Evolutionary conservation across 2,329 filamentous ascomycete species (phyloP).

Genomic region (Aschersonia sp.): DNA sequence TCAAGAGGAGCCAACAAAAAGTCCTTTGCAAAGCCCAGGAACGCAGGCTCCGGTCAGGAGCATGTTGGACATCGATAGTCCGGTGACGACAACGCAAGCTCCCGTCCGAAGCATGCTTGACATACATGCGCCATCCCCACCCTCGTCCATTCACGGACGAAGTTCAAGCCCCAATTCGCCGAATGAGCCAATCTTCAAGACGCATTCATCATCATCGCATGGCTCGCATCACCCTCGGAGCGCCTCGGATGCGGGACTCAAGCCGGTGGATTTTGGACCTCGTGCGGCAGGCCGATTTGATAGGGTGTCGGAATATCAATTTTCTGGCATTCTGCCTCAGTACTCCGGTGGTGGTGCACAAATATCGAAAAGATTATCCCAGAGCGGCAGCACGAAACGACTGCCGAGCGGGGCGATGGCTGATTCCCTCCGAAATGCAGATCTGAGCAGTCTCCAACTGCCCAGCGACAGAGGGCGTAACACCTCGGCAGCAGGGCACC

Average conservation of each 20-base stretch:
- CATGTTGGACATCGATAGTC: slow-evolving; percentile 45
- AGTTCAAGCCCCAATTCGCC: slow-evolving; percentile 20
- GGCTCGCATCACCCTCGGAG: slow-evolving; percentile 28
- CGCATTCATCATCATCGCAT: slow-evolving; percentile 7
- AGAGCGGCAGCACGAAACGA: slow-evolving; percentile 13
- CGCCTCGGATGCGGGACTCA: slow-evolving; percentile 37
- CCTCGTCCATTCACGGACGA: slow-evolving; percentile 10
- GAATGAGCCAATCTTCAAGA: slow-evolving; percentile 9
- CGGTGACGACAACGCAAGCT: slow-evolving; percentile 20
- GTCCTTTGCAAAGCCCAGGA: slow-evolving; percentile 11
- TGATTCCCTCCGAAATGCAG: slow-evolving; percentile 37
- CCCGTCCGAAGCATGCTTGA: slow-evolving; percentile 39
- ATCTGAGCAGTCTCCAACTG: slow-evolving; percentile 33
- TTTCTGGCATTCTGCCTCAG: slow-evolving; percentile 31
- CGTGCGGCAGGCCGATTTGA: slow-evolving; percentile 18
- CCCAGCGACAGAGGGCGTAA: slow-evolving; percentile 29
- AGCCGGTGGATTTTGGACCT: slow-evolving; percentile 29
- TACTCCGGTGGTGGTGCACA: slow-evolving; percentile 1
- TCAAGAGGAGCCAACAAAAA: slow-evolving; percentile 19
- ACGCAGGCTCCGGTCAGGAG: slow-evolving; percentile 45
- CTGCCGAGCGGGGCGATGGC: slow-evolving; percentile 26
- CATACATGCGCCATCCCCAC: slow-evolving; percentile 23
- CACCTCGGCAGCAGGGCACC: slow-evolving; percentile 21
- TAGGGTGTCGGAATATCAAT: slow-evolving; percentile 42
- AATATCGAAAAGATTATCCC: slow-evolving; percentile 20